Base-by-base conservation (phyloP, 352 stramenopile genomes). In the Globisporangium spinosum region DNA sequence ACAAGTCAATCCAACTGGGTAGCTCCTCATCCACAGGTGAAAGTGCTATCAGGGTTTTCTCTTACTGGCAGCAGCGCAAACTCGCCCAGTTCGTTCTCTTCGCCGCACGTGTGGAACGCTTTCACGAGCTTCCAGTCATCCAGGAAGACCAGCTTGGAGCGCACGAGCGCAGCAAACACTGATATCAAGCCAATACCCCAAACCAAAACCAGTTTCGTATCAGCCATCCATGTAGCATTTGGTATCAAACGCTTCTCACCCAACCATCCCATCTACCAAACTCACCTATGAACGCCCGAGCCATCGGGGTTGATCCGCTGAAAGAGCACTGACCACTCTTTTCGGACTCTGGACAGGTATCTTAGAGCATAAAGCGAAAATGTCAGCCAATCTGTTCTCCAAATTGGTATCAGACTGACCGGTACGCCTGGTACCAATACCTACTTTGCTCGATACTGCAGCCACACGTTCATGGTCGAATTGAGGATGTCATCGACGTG, bases 1-100 rank as follows among this genome's bases (percentile, higher is more conserved):
- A 47, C 13, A 49, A 49, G 40, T 51, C 22, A 51, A 51, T 23
- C 17, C 43, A 22, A 51, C 5, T 8, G 15, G 38, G 1, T 45
- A 51, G 7, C 17, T 22, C 43, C 2, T 51, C 43, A 51, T 22
- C 43, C 40, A 51, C 17, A 51, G 10, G 7, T 51, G 17, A 8
- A 12, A 32, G 29, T 32, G 29, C 29, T 32, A 32, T 8, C 29
- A 32, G 29, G 29, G 43, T 7, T 51, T 20, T 20, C 13, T 20
- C 43, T 51, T 78, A 90, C 85, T 62, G 76, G 77, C 22, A 79
- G 70, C 51, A 94, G 68, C 51, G 74, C 77, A 38, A 90, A 89
- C 22, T 94, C 84, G n/a, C 84, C 85, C 8, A 91, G 68, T 17
- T 94, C 84, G 57, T 92, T 95, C 63, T 94, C 87, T 79, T 95